These are phyloP conservation scores for Cytospora paraplurivora DNA, from an alignment of 2,329 filamentous ascomycete species.

Conservation along the genomic window DNA sequence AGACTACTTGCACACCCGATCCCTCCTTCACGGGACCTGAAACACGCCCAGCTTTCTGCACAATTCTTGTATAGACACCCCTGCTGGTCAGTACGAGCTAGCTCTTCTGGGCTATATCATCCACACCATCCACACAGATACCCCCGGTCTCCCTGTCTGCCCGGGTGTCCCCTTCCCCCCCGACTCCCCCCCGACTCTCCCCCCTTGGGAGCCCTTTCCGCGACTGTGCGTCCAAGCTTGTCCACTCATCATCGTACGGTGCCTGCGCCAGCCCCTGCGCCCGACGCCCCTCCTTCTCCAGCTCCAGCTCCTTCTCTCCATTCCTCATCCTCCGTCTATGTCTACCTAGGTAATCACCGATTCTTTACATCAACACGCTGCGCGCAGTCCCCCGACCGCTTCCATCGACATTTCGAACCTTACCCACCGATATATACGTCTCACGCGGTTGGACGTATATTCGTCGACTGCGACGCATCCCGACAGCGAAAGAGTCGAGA, in stretches of 20 bases:
- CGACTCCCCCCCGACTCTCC: neutral
- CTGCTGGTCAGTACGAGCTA: slow-evolving; percentile 15
- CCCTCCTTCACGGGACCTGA: slow-evolving; percentile 11
- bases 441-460: neutral
- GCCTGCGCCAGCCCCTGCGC: slow-evolving; percentile 16
- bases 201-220: neutral
- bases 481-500: neutral
- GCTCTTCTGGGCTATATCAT: slow-evolving; percentile 11
- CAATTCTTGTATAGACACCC: slow-evolving; percentile 18
- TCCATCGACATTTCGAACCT: neutral
- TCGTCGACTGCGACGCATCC: neutral
- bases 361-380: neutral
- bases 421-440: neutral
- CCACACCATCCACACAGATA: slow-evolving; percentile 9
- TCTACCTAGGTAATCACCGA: neutral
- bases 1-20: slow-evolving; percentile 3
- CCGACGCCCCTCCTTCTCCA: neutral
- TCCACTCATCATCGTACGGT: slow-evolving; percentile 18
- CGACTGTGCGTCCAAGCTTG: slow-evolving; percentile 16
- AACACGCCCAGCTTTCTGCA: slow-evolving; percentile 17
- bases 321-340: neutral
- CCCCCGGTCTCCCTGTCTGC: neutral
- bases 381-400: neutral
- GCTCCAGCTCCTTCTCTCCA: neutral
- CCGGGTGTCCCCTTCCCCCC: slow-evolving; percentile 1